phyloP scores from a whole-genome alignment of 768 basidiomycete genomes.

The Boletus barrowsii region DNA sequence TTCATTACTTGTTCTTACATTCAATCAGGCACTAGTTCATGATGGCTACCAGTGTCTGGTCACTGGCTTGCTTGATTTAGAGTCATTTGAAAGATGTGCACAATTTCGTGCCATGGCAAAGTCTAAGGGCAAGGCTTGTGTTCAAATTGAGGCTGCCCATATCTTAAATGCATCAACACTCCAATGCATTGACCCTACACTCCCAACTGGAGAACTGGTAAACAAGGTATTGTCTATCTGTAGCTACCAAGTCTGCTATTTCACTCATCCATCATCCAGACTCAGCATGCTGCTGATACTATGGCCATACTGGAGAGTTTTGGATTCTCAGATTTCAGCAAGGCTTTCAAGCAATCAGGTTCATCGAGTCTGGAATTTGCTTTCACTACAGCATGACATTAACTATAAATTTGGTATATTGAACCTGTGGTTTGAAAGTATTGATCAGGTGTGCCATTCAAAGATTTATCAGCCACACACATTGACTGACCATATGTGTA shows the following conservation, averaged over 20 bases:
- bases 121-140: neutral
- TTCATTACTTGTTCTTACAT: neutral
- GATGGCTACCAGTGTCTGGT: neutral
- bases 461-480: neutral
- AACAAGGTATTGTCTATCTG: no score
- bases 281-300: neutral
- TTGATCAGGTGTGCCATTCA: neutral
- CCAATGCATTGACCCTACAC: neutral
- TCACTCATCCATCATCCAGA: neutral
- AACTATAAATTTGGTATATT: rapidly evolving
- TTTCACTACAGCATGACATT: neutral
- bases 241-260: neutral
- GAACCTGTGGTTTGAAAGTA: neutral
- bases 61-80: neutral
- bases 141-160: neutral
- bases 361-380: neutral
- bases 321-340: neutral
- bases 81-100: neutral
- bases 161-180: neutral
- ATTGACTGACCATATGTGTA: neutral
- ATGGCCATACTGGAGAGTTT: neutral
- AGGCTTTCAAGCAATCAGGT: neutral
- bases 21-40: neutral
- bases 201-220: no score
- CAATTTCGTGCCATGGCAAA: neutral